These are phyloP conservation scores for Psophocarpus tetragonolobus DNA, from an alignment of 306 rosid genomes.

Conservation along the genomic window DNA sequence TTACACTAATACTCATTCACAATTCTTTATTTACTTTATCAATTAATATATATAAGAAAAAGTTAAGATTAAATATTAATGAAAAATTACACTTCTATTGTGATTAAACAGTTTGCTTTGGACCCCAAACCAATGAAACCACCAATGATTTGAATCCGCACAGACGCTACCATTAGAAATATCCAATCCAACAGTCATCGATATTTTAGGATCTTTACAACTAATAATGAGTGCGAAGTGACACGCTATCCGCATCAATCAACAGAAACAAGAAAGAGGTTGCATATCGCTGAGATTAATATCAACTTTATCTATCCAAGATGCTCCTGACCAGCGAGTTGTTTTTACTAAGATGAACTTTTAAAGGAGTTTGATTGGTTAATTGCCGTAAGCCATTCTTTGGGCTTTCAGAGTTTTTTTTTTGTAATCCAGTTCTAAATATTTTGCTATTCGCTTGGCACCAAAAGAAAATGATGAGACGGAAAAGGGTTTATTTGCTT, in stretches of 20 bases:
- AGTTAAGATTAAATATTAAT: too few species aligned
- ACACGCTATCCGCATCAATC: slow-evolving; percentile 19
- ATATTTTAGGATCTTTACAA: not conserved
- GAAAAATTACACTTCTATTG: too few species aligned
- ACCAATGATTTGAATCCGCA: not conserved
- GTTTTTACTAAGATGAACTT: not conserved
- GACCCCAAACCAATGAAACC: not conserved
- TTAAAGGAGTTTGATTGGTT: not conserved
- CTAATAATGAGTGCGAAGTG: not conserved
- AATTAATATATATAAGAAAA: too few species aligned
- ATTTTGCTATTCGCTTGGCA: not conserved
- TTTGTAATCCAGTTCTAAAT: not conserved
- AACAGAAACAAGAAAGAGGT: not conserved
- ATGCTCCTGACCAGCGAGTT: not conserved
- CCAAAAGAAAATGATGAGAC: not conserved
- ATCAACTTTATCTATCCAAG: not conserved
- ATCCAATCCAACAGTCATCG: not conserved
- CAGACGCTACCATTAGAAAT: not conserved
- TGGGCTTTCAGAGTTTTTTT: not conserved
- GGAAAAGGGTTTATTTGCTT: not conserved
- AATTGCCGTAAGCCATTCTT: not conserved
- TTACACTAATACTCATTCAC: too few species aligned
- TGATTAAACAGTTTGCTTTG: too few species aligned
- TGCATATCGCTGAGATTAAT: not conserved
- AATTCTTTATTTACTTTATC: too few species aligned